A percentile compares a stretch with the other conserved stretches of the same genome.
phyloP scores from a whole-genome alignment of 208 protist species.

The Hexamita inflata region DNA sequence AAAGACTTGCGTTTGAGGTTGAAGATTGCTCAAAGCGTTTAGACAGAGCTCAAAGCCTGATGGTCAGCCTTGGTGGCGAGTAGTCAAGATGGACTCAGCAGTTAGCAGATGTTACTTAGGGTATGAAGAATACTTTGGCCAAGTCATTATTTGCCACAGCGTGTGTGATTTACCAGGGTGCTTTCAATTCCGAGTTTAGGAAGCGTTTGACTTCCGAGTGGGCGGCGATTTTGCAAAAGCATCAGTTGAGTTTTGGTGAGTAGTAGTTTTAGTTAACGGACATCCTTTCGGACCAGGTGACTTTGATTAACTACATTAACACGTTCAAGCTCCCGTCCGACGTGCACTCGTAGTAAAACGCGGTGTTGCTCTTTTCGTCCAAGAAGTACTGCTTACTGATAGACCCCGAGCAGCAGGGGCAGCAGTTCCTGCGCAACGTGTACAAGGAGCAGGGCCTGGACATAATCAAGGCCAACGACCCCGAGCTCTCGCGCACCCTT shows the following conservation, averaged over 20 bases:
- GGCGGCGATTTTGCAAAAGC: constrained; percentile 66
- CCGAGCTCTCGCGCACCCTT: constrained; percentile 83
- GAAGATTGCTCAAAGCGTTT: constrained; percentile 74
- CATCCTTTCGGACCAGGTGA: constrained; percentile 86
- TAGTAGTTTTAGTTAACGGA: constrained; percentile 79
- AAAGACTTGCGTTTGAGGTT: constrained; percentile 69
- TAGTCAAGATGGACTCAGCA: constrained; percentile 76
- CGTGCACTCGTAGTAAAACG: constrained; percentile 92
- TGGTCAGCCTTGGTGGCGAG: constrained; percentile 82
- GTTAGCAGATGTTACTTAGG: constrained; percentile 62
- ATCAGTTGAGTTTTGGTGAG: constrained; percentile 55
- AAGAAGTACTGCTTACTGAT: constrained; percentile 88
- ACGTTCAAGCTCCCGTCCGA: constrained; percentile 80
- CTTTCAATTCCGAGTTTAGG: constrained; percentile 81
- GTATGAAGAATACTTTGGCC: no score
- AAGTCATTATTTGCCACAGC: constrained; percentile 82
- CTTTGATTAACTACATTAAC: constrained; percentile 72
- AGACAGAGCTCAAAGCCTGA: constrained; percentile 64
- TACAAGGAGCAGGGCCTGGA: constrained; percentile 69
- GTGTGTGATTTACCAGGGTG: constrained; percentile 90
- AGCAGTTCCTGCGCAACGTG: constrained; percentile 93
- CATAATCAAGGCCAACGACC: constrained; percentile 75
- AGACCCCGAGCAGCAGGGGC: constrained; percentile 93
- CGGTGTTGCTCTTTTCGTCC: constrained; percentile 73
- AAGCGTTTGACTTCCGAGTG: constrained; percentile 66